Base-by-base conservation (phyloP, 164 flowering plant species). In the Vitis riparia region DNA sequence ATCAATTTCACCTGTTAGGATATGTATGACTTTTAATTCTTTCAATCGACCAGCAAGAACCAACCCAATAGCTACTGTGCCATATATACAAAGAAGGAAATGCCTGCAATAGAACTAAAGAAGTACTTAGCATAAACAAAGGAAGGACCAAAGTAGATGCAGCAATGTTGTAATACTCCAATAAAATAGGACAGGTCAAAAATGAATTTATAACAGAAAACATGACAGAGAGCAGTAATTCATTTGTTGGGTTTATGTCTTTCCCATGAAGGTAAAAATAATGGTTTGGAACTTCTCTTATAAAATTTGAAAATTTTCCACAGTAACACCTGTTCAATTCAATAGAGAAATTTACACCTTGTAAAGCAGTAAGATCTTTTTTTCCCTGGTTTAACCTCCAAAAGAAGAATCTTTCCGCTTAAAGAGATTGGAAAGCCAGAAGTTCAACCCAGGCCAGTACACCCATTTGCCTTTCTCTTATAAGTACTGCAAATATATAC, bases 81-180 rank as follows among this genome's bases (percentile, higher is more conserved):
- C 99, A 80, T 95, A 95, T 47, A 90, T 49, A 58, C 99, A 91
- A 62, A 95, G 85, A 79, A 89, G 78, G 67, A 93, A 89, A 85
- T 95, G 98, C 99, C 99, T 95, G 84, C 62, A 75, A 69, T 62
- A 63, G n/a, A 52, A 65, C 71, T 11, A 77, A 51, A 76, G 68
- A 27, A 71, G 51, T 53, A 66, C 13, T 61, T 30, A 27, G 56
- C 29, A 71, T 19, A 51, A 15, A 23, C 14, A 17, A 17, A 55
- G 27, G 8, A 59, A 12, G 9, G 16, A 66, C 30, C 59, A 58
- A 51, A 53, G 16, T 17, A 44, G 27, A 37, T 15, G 48, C 52
- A 49, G 27, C 19, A 47, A 23, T 19, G 14, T 4, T 49, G 66
- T 19, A 48, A 48, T 12, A 19, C 55, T 17, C 6, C 14, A 8